Evolutionary conservation across 1,139 yeast species (phyloP), one percentile per base, ranked within the genome.

Genomic region (Debaryomyces sp.): DNA sequence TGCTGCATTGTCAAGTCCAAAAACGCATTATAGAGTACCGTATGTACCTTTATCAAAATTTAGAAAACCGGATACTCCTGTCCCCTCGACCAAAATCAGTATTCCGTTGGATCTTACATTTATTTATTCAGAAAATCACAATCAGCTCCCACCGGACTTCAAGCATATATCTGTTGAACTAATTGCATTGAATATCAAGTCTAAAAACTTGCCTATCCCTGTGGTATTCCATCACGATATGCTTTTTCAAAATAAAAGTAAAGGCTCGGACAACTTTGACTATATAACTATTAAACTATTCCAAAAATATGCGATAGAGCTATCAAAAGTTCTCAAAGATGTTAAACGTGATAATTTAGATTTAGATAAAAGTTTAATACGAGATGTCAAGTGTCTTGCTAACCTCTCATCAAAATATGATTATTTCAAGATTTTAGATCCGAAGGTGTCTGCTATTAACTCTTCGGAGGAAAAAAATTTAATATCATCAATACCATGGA

Each of bases 191-290:
- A 70, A 75, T 0, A 55, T 71, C 15, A 67, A 68, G 51, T 66
- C 77, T 4, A 68, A 58, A 46, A 59, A 57, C 22, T 50, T 67
- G 21, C 74, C 77, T 0, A 70, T 73, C 23, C 78, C 78, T 1
- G 57, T 71, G 6, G 73, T 68, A 2, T 58, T 73, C 40, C 67
- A 70, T 41, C 67, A 68, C 12, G 76, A 70, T 42, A 67, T 71
- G 73, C 49, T 66, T 35, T 73, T 70, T 54, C 68, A 70, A 34
- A 70, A 71, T 53, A 63, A 62, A 39, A 56, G 64, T n/a, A 62
- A 63, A 45, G 60, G 59, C 5, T 48, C 59, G 8, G 78, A 73
- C 47, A 63, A 61, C 50, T 68, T 73, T 44, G 75, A 71, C 46
- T 48, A 61, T 43, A 51, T 66, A 23, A 69, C 73, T 2, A 62